Conservation (phyloP, 352 stramenopile species). For the Pythium sukuiense region DNA sequence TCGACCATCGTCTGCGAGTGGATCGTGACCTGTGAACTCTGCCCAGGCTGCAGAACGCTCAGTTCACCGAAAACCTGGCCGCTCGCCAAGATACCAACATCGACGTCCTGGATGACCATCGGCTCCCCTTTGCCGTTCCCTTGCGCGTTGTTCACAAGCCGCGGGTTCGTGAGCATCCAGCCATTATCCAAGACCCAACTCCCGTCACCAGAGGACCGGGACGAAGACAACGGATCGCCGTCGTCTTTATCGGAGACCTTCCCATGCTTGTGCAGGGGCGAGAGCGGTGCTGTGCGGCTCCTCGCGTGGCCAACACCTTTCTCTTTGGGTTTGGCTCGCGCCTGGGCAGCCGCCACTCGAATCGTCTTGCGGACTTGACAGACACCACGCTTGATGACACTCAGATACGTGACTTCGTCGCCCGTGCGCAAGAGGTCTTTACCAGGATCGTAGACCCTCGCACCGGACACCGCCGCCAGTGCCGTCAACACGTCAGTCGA, state of each 20-base stretch:
- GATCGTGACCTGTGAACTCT: constrained; percentile 63
- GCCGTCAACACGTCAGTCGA: constrained; percentile 47
- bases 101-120: constrained; percentile 41
- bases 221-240: constrained; percentile 32
- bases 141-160: constrained; percentile 52
- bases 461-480: constrained; percentile 46
- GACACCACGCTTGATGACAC: constrained; percentile 64
- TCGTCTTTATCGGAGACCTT: constrained; percentile 7
- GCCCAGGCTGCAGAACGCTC: constrained; percentile 64
- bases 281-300: background rate
- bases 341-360: constrained; percentile 22
- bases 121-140: constrained; percentile 19
- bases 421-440: constrained; percentile 52
- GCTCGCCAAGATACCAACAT: constrained; percentile 59
- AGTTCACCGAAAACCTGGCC: constrained; percentile 74
- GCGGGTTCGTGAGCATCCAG: constrained; percentile 80
- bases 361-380: constrained; percentile 71
- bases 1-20: constrained; percentile 63
- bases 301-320: background rate
- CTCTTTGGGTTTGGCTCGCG: background rate
- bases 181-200: constrained; percentile 80
- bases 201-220: constrained; percentile 38
- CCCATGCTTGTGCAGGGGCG: background rate
- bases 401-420: constrained; percentile 63
- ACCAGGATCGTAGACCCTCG: constrained; percentile 54